These are phyloP conservation scores for Yamadazyma akitaensis DNA, from an alignment of 805 yeast genomes.

Conservation along the genomic window DNA sequence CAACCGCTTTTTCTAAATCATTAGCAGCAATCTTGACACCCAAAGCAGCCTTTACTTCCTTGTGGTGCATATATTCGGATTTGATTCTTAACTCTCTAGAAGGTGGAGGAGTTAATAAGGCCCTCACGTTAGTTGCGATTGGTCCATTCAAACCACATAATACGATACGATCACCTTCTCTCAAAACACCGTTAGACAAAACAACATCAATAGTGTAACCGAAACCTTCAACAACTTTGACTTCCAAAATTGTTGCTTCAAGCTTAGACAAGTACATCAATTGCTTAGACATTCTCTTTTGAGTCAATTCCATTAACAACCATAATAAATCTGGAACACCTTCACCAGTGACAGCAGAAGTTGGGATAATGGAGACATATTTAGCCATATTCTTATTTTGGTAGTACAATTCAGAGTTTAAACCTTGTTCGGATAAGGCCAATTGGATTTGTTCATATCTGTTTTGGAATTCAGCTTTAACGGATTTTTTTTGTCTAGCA, in stretches of 20 bases:
- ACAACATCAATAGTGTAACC: slow-evolving; percentile 99
- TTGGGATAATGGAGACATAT: slow-evolving; percentile 94
- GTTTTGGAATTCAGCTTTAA: slow-evolving; percentile 88
- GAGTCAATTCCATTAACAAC: slow-evolving; percentile 92
- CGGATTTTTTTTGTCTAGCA: slow-evolving; percentile 75
- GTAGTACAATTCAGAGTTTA: slow-evolving; percentile 94
- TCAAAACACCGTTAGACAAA: slow-evolving; percentile 90
- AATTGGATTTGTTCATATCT: slow-evolving; percentile 81
- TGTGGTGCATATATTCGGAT: slow-evolving; percentile 94
- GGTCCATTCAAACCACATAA: slow-evolving; percentile 99
- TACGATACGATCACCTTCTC: slow-evolving; percentile 93
- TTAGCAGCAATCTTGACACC: slow-evolving; percentile 99
- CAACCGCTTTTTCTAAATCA: slow-evolving; percentile 97
- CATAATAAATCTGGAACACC: slow-evolving; percentile 99
- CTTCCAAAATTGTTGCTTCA: slow-evolving; percentile 96
- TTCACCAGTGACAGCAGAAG: slow-evolving; percentile 98
- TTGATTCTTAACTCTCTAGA: slow-evolving; percentile 93
- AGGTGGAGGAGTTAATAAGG: slow-evolving; percentile 96
- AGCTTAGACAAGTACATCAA: slow-evolving; percentile 91
- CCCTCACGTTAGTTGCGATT: slow-evolving; percentile 92
- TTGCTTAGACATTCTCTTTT: slow-evolving; percentile 98
- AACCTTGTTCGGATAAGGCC: slow-evolving; percentile 95
- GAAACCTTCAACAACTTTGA: slow-evolving; percentile 95
- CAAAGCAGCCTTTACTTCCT: slow-evolving; percentile 97
- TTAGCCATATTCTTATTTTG: slow-evolving; percentile 91